phyloP scores from a whole-genome alignment of 1,284 basidiomycete species.

The Sanghuangporus sanghuang region DNA sequence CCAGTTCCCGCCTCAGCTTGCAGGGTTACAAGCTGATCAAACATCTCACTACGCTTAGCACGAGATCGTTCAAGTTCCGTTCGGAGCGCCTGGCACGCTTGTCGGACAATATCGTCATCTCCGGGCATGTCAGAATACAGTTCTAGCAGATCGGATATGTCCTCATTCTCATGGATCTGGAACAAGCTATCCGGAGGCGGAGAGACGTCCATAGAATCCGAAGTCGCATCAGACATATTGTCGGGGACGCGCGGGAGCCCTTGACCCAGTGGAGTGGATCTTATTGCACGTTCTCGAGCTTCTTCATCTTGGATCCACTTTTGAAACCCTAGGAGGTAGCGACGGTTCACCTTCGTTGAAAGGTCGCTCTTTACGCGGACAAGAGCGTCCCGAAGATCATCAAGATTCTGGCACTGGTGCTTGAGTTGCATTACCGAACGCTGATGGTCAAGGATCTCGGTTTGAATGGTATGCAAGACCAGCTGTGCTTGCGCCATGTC shows the following conservation, averaged over 20 bases:
- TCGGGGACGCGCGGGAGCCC: constrained; percentile 34
- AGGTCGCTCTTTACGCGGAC: constrained; percentile 65
- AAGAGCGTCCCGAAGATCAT: constrained; percentile 57
- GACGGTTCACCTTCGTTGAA: constrained; percentile 69
- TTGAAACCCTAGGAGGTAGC: constrained; percentile 85
- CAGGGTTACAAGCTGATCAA: constrained; percentile 71
- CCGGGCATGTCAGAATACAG: constrained; percentile 53
- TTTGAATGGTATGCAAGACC: constrained; percentile 82
- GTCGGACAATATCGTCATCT: constrained; percentile 51
- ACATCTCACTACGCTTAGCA: constrained; percentile 63
- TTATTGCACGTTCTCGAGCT: constrained; percentile 59
- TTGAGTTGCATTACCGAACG: constrained; percentile 70
- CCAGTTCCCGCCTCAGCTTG: constrained; percentile 88
- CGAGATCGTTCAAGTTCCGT: constrained; percentile 62
- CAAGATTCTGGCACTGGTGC: constrained; percentile 62
- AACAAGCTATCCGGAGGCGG: constrained; percentile 26
- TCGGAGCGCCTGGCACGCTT: constrained; percentile 55
- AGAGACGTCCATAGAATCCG: constrained; percentile 24
- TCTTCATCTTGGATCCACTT: constrained; percentile 89
- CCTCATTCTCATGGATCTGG: constrained; percentile 39
- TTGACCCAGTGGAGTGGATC: constrained; percentile 48
- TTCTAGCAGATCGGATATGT: constrained; percentile 56
- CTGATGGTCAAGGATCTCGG: constrained; percentile 88
- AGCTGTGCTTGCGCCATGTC: constrained; percentile 90
- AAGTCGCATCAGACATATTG: constrained; percentile 10